Percentiles rank a stretch among this genome's conserved stretches.
These are phyloP conservation scores for Trichoderma hamatum DNA, from an alignment of 2,329 filamentous ascomycete genomes.

Conservation along the genomic window DNA sequence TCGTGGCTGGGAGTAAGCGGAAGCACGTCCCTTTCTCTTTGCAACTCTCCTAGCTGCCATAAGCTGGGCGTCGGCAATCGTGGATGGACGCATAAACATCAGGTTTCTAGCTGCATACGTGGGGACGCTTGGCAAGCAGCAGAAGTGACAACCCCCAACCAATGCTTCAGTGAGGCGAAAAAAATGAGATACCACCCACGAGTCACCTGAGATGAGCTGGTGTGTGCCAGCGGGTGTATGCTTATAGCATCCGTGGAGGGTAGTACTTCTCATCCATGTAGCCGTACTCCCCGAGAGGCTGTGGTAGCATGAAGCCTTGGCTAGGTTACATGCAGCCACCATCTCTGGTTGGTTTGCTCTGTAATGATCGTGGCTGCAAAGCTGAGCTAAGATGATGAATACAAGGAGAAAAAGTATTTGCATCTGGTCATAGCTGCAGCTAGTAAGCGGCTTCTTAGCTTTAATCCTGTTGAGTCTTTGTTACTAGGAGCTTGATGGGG, in stretches of 20 bases:
- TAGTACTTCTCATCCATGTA: neutral
- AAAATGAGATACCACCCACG: neutral
- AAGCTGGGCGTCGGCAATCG: slow-evolving; percentile 10
- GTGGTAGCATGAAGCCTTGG: neutral
- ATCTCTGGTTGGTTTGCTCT: slow-evolving; percentile 1
- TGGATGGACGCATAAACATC: neutral
- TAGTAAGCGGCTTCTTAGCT: neutral
- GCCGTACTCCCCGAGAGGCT: neutral
- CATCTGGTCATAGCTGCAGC: neutral
- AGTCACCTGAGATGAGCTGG: neutral
- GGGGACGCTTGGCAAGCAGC: slow-evolving; percentile 13
- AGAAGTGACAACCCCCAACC: neutral
- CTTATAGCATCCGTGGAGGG: neutral
- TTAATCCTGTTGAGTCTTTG: neutral
- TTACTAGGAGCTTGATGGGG: neutral
- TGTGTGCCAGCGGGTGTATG: neutral
- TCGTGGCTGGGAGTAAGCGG: slow-evolving; percentile 2
- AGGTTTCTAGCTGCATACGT: neutral
- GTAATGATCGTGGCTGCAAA: neutral
- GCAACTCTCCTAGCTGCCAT: neutral
- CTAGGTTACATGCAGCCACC: slow-evolving; percentile 17
- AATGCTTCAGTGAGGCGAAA: slow-evolving; percentile 4
- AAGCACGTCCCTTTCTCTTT: neutral
- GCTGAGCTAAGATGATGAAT: neutral
- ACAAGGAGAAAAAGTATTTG: neutral